Base-by-base conservation (phyloP, 495 filamentous ascomycete genomes). In the Penicillium coffeae region DNA sequence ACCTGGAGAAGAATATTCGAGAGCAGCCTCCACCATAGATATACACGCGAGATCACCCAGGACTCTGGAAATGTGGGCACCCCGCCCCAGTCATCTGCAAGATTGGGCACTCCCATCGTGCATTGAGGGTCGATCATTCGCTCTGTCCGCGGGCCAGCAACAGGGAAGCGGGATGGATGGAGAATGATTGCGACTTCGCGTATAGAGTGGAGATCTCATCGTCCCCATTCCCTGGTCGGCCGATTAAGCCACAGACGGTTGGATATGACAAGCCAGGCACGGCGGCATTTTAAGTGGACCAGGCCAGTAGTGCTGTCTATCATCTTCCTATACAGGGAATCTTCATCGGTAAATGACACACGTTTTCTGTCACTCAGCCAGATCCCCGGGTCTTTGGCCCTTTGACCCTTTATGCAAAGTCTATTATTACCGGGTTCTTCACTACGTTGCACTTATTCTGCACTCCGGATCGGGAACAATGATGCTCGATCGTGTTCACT, bases 291-390 rank as follows among this genome's bases (percentile, higher is more conserved):
- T n/a, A n/a, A n/a, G n/a, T n/a, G n/a, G n/a, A 32, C 20, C 35
- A 40, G 0, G 5, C 1, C 20, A n/a, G n/a, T 56, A 56, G 53
- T 36, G 42, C 41, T 49, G 54, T 19, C 35, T 41, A 57, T 52
- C 53, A 39, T 47, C 10, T 8, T n/a, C 48, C 38, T 13, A n/a
- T 35, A 51, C 30, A 33, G 53, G 53, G 51, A 56, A 47, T 41
- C 45, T 52, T 20, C 38, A 8, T 37, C 47, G 32, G 12, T 22
- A 10, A 46, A 34, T 50, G 45, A 57, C 41, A 53, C 49, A 47
- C 37, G 9, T 36, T 49, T 49, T 49, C 27, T 40, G n/a, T n/a
- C n/a, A n/a, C n/a, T n/a, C n/a, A n/a, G n/a, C n/a, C n/a, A n/a
- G n/a, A n/a, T n/a, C n/a, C n/a, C n/a, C n/a, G n/a, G n/a, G n/a